phyloP scores from a whole-genome alignment of 352 stramenopile genomes.

The Globisporangium spiculum region DNA sequence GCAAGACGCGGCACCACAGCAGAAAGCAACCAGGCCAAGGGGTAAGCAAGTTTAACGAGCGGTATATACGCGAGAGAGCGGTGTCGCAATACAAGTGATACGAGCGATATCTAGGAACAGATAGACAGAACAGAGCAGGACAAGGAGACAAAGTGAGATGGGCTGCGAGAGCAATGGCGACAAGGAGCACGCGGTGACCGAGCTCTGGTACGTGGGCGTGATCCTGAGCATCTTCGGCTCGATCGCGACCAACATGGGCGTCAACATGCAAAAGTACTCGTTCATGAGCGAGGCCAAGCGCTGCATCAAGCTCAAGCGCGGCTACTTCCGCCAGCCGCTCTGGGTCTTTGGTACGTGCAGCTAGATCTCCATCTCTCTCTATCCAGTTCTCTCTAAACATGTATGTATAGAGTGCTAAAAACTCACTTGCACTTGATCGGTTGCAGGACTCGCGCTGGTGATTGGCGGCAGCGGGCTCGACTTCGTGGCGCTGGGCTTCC shows the following conservation, averaged over 20 bases:
- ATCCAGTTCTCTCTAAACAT: neutral
- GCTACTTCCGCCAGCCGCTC: constrained; percentile 70
- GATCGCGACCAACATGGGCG: constrained; percentile 77
- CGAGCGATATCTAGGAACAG: neutral
- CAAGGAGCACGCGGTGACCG: constrained; percentile 9
- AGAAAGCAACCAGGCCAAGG: neutral
- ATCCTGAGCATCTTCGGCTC: constrained; percentile 72
- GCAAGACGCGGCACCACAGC: neutral
- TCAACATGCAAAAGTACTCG: constrained; percentile 88
- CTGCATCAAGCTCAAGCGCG: constrained; percentile 50
- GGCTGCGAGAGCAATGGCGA: constrained; percentile 1
- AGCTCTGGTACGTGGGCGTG: constrained; percentile 76
- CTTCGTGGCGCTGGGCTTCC: constrained; percentile 76
- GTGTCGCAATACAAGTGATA: neutral
- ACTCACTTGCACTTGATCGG: neutral
- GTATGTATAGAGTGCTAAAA: neutral
- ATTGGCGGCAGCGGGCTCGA: constrained; percentile 68
- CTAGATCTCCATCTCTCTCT: neutral
- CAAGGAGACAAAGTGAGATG: constrained; percentile 2
- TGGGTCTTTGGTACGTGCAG: constrained; percentile 64
- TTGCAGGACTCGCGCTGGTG: constrained; percentile 51
- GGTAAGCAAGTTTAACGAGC: neutral
- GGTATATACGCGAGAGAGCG: neutral
- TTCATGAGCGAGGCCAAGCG: constrained; percentile 83
- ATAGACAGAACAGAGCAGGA: neutral